phyloP scores from a whole-genome alignment of 768 basidiomycete species.

The Suillus plorans region DNA sequence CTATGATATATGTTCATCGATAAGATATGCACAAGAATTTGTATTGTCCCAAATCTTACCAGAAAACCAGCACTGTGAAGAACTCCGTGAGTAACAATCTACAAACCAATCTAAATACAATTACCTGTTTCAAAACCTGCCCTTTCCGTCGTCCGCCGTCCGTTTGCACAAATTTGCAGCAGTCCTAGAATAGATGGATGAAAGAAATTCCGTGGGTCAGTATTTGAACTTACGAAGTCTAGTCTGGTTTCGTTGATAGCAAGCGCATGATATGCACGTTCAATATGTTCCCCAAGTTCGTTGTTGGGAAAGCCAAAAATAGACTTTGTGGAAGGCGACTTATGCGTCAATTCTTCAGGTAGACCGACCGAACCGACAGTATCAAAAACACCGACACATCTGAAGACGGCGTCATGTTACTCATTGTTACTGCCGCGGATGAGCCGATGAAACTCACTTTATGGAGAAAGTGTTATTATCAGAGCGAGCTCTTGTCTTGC shows the following conservation, averaged over 20 bases:
- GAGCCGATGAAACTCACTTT: conserved; percentile 44
- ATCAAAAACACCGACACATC: conserved; percentile 74
- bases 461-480: conserved; percentile 53
- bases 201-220: background rate
- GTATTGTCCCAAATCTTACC: conserved; percentile 39
- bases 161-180: conserved; percentile 64
- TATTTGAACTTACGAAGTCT: conserved; percentile 56
- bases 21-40: background rate
- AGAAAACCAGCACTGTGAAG: conserved; percentile 66
- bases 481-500: conserved; percentile 50
- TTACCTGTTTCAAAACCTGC: conserved; percentile 64
- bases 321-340: conserved; percentile 41
- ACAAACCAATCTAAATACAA: conserved; percentile 5
- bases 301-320: conserved; percentile 69
- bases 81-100: background rate
- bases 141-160: conserved; percentile 48
- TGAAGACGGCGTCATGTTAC: conserved; percentile 24
- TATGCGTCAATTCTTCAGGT: conserved; percentile 59
- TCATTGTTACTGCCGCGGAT: background rate
- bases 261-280: conserved; percentile 66
- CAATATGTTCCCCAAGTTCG: conserved; percentile 59
- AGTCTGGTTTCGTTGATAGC: conserved; percentile 65
- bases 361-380: conserved; percentile 75
- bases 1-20: conserved; percentile 15
- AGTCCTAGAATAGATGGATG: conserved; percentile 39